Base-by-base conservation (phyloP, 208 protist genomes). In the Leishmania martiniquensis region DNA sequence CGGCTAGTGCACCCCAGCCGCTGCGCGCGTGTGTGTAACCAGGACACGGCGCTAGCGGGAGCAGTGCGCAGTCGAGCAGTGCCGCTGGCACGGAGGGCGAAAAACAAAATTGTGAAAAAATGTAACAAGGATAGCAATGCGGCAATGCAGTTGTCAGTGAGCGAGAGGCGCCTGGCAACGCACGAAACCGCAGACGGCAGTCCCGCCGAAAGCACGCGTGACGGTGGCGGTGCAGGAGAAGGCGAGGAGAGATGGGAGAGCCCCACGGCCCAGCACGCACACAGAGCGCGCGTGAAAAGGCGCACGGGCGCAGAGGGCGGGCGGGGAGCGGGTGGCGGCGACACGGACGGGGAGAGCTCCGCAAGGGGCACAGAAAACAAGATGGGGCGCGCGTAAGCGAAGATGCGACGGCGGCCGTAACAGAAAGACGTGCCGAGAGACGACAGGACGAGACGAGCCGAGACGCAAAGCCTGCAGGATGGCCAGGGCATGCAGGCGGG, bases 111-210 rank as follows among this genome's bases (percentile, higher is more conserved):
- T 44, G 37, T 22, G 12, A 69, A 42, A 52, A 52, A 20, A n/a
- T 45, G 45, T n/a, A n/a, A n/a, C n/a, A 69, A 51, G 66, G 66
- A 22, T 55, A 17, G 45, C 13, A 72, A 72, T 62, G 54, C 22
- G 54, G 5, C 12, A 59, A 59, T 59, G 25, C 29, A 7, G 54
- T 3, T 59, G 54, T 59, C 54, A 25, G 12, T 29, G 22, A n/a
- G 47, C 15, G 15, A 59, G 15, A 12, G 54, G 25, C 22, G 54
- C 22, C 29, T 59, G 29, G 25, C 25, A 29, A 59, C 17, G n/a
- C 55, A 34, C 29, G 55, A 13, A 62, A 13, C 34, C 22, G 9
- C 1, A 22, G 55, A 37, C 12, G n/a, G n/a, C 55, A 62, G 34
- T 34, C n/a, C n/a, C 55, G 17, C 55, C 2, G n/a, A 37, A 62